Percentiles rank a stretch among this genome's conserved stretches.
These are phyloP conservation scores for Leucogyrophana mollusca DNA, from an alignment of 768 basidiomycete genomes.

Conservation along the genomic window DNA sequence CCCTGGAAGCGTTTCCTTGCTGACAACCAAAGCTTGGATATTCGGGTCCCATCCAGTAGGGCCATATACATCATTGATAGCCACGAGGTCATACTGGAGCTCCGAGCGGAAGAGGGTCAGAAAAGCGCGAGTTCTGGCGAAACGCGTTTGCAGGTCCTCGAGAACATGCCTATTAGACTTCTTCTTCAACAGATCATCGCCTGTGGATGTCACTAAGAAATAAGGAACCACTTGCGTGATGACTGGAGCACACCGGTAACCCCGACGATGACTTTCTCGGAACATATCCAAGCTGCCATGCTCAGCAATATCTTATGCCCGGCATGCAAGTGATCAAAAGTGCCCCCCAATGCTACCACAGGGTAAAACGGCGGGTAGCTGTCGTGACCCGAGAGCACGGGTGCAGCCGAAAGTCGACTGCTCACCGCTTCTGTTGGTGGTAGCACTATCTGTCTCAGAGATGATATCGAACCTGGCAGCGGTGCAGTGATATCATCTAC, in stretches of 20 bases:
- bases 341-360: slow-evolving; percentile 89
- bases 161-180: slow-evolving; percentile 72
- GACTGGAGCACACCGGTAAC: slow-evolving; percentile 62
- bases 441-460: slow-evolving; percentile 21
- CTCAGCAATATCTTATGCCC: slow-evolving; percentile 97
- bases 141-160: slow-evolving; percentile 59
- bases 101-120: slow-evolving; percentile 66
- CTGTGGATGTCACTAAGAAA: slow-evolving; percentile 33
- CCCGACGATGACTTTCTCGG: slow-evolving; percentile 83
- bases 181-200: slow-evolving; percentile 64
- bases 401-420: slow-evolving; percentile 1
- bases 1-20: slow-evolving; percentile 81
- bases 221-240: slow-evolving; percentile 10
- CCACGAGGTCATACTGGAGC: slow-evolving; percentile 64
- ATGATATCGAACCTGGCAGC: slow-evolving; percentile 42
- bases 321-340: slow-evolving; percentile 96
- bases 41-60: slow-evolving; percentile 87
- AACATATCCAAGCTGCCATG: slow-evolving; percentile 84
- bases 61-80: slow-evolving; percentile 85
- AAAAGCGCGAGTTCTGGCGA: slow-evolving; percentile 60
- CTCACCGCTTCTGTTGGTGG: slow-evolving; percentile 11
- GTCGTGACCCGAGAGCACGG: neutral
- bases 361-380: slow-evolving; percentile 38
- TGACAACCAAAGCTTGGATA: slow-evolving; percentile 91
- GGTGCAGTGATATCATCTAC: slow-evolving; percentile 40